Evolutionary conservation across 2,329 filamentous ascomycete genomes (phyloP), one percentile per base, ranked within the genome.

Genomic region (Purpureocillium takamizusanense): DNA sequence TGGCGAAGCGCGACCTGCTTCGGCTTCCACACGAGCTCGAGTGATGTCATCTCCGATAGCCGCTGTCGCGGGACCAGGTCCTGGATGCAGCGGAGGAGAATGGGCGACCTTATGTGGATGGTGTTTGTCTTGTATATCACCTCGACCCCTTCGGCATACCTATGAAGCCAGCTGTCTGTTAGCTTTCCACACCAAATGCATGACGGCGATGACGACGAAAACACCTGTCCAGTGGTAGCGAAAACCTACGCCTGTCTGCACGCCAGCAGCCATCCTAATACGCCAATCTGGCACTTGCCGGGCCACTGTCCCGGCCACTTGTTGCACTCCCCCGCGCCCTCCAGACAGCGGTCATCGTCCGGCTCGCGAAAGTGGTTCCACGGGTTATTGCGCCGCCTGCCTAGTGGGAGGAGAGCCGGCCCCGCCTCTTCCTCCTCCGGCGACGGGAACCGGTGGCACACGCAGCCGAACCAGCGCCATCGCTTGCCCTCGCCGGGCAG

Each of bases 261-360:
- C 6, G 46, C 38, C 16, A 55, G 33, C 14, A 58, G 37, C 54
- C 54, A 57, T 13, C 53, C 54, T 46, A 55, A 51, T 17, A 49
- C 46, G 4, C 54, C 55, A n/a, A 57, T 41, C 28, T 45, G 41
- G 37, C 45, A 49, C 12, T 43, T 42, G 6, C 12, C 32, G 7
- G 44, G 41, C 42, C 40, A 49, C 23, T 37, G 31, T 13, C 44
- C 46, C 8, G 44, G 44, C 42, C 40, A 48, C 16, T 44, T 35
- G 13, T 39, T 42, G 12, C 44, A 46, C 31, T 35, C 18, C 2
- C 43, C 43, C 16, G 37, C 33, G 7, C 45, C 45, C 7, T 31
- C 16, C 12, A 46, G 37, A 17, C 42, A 50, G 4, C 39, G 32
- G 31, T 47, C 46, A 13, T 35, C 25, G 15, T 44, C 41, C 10